Evolutionary conservation across 495 filamentous ascomycete species (phyloP).

Genomic region (Tirmania nivea): DNA sequence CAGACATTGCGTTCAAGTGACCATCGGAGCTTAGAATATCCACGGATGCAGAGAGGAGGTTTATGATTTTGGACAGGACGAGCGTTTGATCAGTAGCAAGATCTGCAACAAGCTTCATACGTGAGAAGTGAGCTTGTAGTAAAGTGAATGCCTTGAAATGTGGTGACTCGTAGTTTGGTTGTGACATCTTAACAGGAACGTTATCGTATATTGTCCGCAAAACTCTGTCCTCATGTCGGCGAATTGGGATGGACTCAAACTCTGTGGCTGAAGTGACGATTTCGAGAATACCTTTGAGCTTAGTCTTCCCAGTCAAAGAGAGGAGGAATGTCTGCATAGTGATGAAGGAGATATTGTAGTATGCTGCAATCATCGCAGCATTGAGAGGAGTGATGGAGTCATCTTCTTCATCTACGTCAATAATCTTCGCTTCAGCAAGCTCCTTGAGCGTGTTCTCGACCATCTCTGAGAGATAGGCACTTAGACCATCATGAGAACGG

Average conservation of each 20-base stretch:
- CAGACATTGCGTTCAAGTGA: conserved; percentile 87
- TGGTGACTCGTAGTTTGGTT: conserved; percentile 69
- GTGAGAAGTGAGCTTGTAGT: conserved; percentile 89
- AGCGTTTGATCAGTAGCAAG: conserved; percentile 92
- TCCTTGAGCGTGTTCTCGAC: conserved; percentile 88
- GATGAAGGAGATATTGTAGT: conserved; percentile 98
- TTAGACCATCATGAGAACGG: conserved; percentile 77
- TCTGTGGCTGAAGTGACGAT: conserved; percentile 94
- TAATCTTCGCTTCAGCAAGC: conserved; percentile 78
- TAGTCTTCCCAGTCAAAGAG: conserved; percentile 70
- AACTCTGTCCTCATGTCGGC: conserved; percentile 74
- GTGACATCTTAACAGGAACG: conserved; percentile 80
- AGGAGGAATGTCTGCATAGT: conserved; percentile 99
- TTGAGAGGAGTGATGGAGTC: conserved; percentile 78
- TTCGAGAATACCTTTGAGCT: conserved; percentile 87
- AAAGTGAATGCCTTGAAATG: conserved; percentile 97
- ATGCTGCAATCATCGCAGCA: conserved; percentile 90
- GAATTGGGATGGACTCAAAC: conserved; percentile 86
- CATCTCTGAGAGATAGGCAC: conserved; percentile 81
- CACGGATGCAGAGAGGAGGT: conserved; percentile 73
- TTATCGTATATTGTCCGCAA: conserved; percentile 85
- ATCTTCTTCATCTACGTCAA: conserved; percentile 92
- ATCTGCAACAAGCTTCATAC: conserved; percentile 88
- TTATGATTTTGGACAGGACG: conserved; percentile 65
- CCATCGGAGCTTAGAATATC: conserved; percentile 93